phyloP scores from a whole-genome alignment of 2,329 filamentous ascomycete genomes.

The Raffaelea ambrosiae region DNA sequence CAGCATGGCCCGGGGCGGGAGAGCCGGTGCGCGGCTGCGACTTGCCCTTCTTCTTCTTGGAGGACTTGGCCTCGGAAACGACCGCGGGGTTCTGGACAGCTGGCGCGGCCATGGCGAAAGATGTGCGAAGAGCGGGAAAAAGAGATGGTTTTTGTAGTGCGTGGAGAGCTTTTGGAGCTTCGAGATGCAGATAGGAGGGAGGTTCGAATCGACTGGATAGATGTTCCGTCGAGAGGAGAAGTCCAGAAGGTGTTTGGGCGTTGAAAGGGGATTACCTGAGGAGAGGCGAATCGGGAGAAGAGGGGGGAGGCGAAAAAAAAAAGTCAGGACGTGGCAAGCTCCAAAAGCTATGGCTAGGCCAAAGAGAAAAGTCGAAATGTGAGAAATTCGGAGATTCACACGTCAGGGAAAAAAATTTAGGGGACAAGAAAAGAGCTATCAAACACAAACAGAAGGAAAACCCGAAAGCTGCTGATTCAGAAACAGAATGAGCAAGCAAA shows the following conservation, averaged over 20 bases:
- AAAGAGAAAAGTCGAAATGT: neutral
- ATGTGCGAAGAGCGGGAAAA: neutral
- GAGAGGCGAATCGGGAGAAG: neutral
- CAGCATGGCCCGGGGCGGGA: slow-evolving; percentile 35
- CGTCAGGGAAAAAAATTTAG: too few relatives aligned
- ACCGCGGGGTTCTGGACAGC: slow-evolving; percentile 54
- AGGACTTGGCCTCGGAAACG: slow-evolving; percentile 54
- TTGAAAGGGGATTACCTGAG: too few relatives aligned
- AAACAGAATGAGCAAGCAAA: neutral
- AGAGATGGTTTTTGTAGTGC: too few relatives aligned
- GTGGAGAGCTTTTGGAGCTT: too few relatives aligned
- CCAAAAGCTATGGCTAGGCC: neutral
- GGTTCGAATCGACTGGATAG: too few relatives aligned
- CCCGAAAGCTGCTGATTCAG: too few relatives aligned
- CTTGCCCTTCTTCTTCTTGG: slow-evolving; percentile 64
- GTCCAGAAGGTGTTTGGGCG: too few relatives aligned
- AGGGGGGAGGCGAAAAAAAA: neutral
- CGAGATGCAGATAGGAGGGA: too few relatives aligned
- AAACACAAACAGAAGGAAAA: too few relatives aligned
- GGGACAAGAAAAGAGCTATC: too few relatives aligned
- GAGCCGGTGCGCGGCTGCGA: slow-evolving; percentile 43
- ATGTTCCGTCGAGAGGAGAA: too few relatives aligned
- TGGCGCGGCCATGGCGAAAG: slow-evolving; percentile 51
- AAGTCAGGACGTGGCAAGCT: neutral
- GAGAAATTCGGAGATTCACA: too few relatives aligned